Base-by-base conservation (phyloP, 2,329 filamentous ascomycete genomes). In the Epichloe bromicola region DNA sequence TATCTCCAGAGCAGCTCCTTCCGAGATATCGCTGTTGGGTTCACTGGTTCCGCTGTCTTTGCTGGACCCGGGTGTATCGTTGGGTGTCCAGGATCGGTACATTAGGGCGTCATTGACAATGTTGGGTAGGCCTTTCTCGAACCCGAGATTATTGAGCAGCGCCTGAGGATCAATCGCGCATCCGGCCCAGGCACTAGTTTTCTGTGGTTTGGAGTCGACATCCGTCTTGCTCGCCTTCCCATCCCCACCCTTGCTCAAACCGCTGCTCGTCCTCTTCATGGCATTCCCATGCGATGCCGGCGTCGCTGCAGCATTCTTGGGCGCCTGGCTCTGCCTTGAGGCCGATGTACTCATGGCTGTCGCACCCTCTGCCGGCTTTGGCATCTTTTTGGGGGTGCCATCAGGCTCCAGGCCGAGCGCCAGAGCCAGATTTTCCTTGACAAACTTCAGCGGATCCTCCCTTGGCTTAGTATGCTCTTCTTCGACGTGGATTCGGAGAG, bases 51-150 rank as follows among this genome's bases (percentile, higher is more conserved):
- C 74, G 56, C 74, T 75, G 51, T 83, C 79, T 61, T 82, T 80
- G 63, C 71, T 78, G 2, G 79, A 83, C 56, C 82, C 80, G 0
- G 80, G 80, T 7, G 80, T 83, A 59, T 83, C 78, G 53, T 81
- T 79, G 0, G 79, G 79, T 23, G 79, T 79, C 51, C 76, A 66
- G 1, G 75, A 72, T 19, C 74, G 73, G 58, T 79, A 80, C 8
- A 76, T 66, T 50, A 65, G 70, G 60, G 76, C 71, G 54, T 82
- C 76, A 12, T 70, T 70, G 50, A 79, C 73, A 2, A 75, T 69
- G 17, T 73, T 78, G 51, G 58, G 61, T 46, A 67, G 54, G 14
- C 66, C 61, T 40, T 60, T 61, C 41, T 67, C 65, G 19, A 66
- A 59, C 0, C 65, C 65, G 7, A 69, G 57, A 48, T 65, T 64